phyloP scores from a whole-genome alignment of 2,329 filamentous ascomycete species.

The Parascedosporium putredinis region DNA sequence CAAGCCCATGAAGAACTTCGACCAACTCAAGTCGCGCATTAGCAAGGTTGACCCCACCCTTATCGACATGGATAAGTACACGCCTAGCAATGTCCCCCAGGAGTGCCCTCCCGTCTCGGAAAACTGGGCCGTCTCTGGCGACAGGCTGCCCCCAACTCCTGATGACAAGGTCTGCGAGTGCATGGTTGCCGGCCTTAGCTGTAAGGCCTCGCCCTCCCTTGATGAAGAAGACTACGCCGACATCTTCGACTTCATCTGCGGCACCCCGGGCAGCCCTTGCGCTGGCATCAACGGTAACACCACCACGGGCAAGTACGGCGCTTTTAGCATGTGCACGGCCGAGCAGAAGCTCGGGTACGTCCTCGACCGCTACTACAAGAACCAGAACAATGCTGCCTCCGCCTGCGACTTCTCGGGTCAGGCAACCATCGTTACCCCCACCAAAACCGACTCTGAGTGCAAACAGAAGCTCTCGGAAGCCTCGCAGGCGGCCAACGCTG shows the following conservation, averaged over 20 bases:
- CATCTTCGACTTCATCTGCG: conserved; percentile 69
- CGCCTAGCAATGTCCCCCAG: conserved; percentile 54
- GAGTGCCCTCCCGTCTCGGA: conserved; percentile 56
- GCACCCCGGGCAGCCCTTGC: conserved; percentile 44
- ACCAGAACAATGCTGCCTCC: conserved; percentile 33
- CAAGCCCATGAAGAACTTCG: conserved; percentile 64
- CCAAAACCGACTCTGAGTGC: conserved; percentile 43
- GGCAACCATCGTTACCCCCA: conserved; percentile 42
- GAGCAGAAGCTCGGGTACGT: conserved; percentile 63
- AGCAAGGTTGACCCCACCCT: conserved; percentile 55
- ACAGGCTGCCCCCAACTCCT: conserved; percentile 68
- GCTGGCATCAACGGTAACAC: conserved; percentile 58
- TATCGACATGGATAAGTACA: conserved; percentile 59
- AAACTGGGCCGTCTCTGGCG: conserved; percentile 58
- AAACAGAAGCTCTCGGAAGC: conserved; percentile 48
- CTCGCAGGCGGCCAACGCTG: conserved; percentile 18
- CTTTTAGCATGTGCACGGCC: conserved; percentile 66
- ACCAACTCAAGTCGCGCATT: conserved; percentile 59
- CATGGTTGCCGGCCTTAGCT: conserved; percentile 67
- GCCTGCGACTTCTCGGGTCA: conserved; percentile 66
- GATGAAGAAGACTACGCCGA: conserved; percentile 48
- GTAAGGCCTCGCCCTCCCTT: conserved; percentile 52
- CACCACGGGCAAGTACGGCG: conserved; percentile 59
- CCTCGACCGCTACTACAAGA: conserved; percentile 62
- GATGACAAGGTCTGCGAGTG: conserved; percentile 73